Evolutionary conservation across 768 basidiomycete genomes (phyloP).

Genomic region (Nevesoporus exiguus): DNA sequence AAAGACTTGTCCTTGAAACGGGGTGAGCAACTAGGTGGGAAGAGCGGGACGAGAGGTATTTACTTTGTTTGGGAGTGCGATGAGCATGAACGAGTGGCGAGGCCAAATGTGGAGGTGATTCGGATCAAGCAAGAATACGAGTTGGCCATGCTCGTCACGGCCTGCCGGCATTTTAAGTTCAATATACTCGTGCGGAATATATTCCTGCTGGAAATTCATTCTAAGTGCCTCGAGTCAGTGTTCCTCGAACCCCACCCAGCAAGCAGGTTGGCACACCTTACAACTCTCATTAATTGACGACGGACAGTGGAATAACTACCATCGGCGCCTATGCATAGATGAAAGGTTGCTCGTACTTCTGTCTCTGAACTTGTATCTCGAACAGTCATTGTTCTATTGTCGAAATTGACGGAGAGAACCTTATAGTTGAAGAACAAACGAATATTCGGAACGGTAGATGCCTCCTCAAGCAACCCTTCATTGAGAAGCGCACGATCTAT

Average conservation of each 20-base stretch:
- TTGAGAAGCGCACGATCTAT: conserved; percentile 89
- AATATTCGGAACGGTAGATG: conserved; percentile 59
- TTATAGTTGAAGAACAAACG: conserved; percentile 79
- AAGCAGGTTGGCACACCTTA: conserved; percentile 56
- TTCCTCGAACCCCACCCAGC: conserved; percentile 5
- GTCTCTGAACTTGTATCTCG: conserved; percentile 42
- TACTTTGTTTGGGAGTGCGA: conserved; percentile 96
- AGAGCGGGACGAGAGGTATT: conserved; percentile 25
- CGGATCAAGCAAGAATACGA: conserved; percentile 82
- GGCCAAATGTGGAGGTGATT: conserved; percentile 99
- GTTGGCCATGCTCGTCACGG: conserved; percentile 52
- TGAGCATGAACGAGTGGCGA: conserved; percentile 98
- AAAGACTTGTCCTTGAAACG: conserved; percentile 84
- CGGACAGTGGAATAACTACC: conserved; percentile 91
- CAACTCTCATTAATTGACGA: conserved; percentile 92
- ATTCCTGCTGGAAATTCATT: conserved; percentile 94
- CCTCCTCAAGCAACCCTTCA: conserved; percentile 76
- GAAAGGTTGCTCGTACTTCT: conserved; percentile 53
- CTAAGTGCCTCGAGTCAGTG: conserved; percentile 41
- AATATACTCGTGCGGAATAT: conserved; percentile 93
- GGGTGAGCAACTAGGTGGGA: conserved; percentile 25
- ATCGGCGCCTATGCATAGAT: conserved; percentile 89
- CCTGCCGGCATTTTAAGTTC: conserved; percentile 94
- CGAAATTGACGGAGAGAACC: conserved; percentile 73
- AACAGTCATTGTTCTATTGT: conserved; percentile 52